A percentile compares a stretch with the other conserved stretches of the same genome.
Conservation (phyloP, 73 alveolate species). For the Blepharisma japonicum region DNA sequence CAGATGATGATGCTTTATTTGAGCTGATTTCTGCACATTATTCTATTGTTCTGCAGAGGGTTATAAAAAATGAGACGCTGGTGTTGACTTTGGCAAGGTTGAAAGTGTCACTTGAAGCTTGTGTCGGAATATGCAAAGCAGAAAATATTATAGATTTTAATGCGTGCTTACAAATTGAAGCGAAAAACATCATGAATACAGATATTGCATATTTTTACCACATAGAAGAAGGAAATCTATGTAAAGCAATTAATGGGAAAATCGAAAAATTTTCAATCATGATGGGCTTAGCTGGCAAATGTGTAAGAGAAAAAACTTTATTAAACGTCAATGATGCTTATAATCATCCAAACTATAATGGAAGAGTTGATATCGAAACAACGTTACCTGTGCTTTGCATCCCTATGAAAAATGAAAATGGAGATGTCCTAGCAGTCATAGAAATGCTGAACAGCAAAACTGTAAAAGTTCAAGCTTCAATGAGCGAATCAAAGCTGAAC, state of each 20-base stretch:
- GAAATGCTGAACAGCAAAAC: slow-evolving; percentile 36
- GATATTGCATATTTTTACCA: neutral
- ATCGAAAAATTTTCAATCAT: neutral
- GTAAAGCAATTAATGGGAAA: neutral
- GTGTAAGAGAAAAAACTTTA: neutral
- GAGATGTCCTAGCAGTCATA: slow-evolving; percentile 17
- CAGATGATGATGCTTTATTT: slow-evolving; percentile 45
- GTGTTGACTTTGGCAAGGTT: neutral
- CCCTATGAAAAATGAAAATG: slow-evolving; percentile 29
- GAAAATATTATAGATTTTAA: neutral
- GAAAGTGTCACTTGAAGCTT: neutral
- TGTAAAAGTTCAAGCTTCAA: slow-evolving; percentile 28
- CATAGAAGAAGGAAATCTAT: neutral
- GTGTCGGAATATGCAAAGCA: neutral
- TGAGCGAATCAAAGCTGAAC: slow-evolving; percentile 37
- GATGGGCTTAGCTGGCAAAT: slow-evolving; percentile 23
- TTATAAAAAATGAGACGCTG: neutral
- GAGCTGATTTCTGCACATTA: slow-evolving; percentile 31
- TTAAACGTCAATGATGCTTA: slow-evolving; percentile 3
- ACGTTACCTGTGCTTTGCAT: slow-evolving; percentile 37
- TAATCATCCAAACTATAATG: slow-evolving; percentile 31
- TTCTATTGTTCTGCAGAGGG: neutral
- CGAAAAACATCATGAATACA: neutral
- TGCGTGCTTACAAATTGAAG: neutral
- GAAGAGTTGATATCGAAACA: slow-evolving; percentile 48